These are phyloP conservation scores for Candida vaughaniae DNA, from an alignment of 805 yeast genomes.

Conservation along the genomic window DNA sequence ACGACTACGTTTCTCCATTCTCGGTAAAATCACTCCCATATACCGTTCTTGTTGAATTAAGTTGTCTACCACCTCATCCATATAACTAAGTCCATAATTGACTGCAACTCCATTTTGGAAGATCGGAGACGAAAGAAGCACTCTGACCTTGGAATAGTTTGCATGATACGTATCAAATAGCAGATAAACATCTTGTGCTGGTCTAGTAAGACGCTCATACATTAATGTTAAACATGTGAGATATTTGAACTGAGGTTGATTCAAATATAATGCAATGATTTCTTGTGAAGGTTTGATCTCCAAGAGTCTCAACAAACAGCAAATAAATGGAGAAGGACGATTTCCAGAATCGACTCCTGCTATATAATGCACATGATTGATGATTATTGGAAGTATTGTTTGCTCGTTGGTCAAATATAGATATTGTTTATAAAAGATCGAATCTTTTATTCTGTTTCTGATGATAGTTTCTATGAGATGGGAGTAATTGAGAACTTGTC, in stretches of 20 bases:
- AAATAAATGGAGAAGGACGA: slow-evolving; percentile 70
- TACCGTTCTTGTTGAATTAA: slow-evolving; percentile 58
- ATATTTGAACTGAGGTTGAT: slow-evolving; percentile 70
- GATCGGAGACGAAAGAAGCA: slow-evolving; percentile 28
- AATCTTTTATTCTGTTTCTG: slow-evolving; percentile 42
- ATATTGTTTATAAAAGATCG: slow-evolving; percentile 42
- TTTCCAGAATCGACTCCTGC: slow-evolving; percentile 60
- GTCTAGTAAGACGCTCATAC: slow-evolving; percentile 53
- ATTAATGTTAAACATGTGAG: slow-evolving; percentile 65
- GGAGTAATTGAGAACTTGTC: slow-evolving; percentile 28
- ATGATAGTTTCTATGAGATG: slow-evolving; percentile 41
- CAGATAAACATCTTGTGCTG: slow-evolving; percentile 40
- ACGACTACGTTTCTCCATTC: slow-evolving; percentile 44
- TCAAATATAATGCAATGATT: slow-evolving; percentile 52
- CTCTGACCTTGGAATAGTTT: slow-evolving; percentile 70
- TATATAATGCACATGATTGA: slow-evolving; percentile 39
- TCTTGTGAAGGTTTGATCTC: slow-evolving; percentile 71
- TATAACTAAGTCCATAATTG: slow-evolving; percentile 40
- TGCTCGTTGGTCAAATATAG: slow-evolving; percentile 41
- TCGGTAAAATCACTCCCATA: slow-evolving; percentile 72
- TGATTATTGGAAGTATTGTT: slow-evolving; percentile 34
- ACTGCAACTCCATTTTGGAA: slow-evolving; percentile 21
- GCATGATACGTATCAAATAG: slow-evolving; percentile 53
- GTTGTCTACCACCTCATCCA: slow-evolving; percentile 76
- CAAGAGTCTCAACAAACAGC: slow-evolving; percentile 71